Evolutionary conservation across 768 basidiomycete genomes (phyloP).

Genomic region (Panaeolus papilionaceus): DNA sequence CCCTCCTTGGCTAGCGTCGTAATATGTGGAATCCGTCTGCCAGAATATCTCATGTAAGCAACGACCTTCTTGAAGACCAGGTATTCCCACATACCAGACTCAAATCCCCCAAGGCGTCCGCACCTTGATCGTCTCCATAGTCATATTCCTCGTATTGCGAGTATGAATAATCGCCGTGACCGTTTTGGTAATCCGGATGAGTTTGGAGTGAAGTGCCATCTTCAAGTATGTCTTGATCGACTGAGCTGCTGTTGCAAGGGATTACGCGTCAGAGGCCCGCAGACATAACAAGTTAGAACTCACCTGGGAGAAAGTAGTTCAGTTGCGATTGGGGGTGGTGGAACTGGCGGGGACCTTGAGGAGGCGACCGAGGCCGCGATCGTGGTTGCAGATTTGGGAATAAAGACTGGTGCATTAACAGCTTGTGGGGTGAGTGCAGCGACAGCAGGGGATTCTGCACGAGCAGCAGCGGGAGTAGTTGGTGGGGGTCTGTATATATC

Average conservation of each 20-base stretch:
- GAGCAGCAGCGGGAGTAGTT: conserved; percentile 25
- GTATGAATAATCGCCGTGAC: conserved; percentile 22
- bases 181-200: conserved; percentile 17
- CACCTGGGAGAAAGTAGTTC: conserved; percentile 13
- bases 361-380: conserved; percentile 37
- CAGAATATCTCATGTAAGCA: neutral
- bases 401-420: conserved; percentile 85
- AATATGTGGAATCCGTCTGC: conserved; percentile 29
- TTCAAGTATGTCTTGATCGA: neutral
- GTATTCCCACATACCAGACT: conserved; percentile 24
- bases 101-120: conserved; percentile 25
- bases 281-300: neutral
- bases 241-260: neutral
- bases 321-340: conserved; percentile 20
- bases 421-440: conserved; percentile 61
- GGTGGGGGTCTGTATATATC: conserved; percentile 10
- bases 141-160: conserved; percentile 32
- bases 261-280: neutral
- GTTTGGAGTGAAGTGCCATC: conserved; percentile 7
- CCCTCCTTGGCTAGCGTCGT: conserved; percentile 35
- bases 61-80: neutral
- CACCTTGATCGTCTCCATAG: conserved; percentile 26
- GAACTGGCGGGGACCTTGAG: conserved; percentile 38
- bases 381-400: conserved; percentile 62
- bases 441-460: conserved; percentile 51